Evolutionary conservation across 1,284 basidiomycete species (phyloP), one percentile per base, ranked within the genome.

Genomic region (Tranzscheliella williamsii): DNA sequence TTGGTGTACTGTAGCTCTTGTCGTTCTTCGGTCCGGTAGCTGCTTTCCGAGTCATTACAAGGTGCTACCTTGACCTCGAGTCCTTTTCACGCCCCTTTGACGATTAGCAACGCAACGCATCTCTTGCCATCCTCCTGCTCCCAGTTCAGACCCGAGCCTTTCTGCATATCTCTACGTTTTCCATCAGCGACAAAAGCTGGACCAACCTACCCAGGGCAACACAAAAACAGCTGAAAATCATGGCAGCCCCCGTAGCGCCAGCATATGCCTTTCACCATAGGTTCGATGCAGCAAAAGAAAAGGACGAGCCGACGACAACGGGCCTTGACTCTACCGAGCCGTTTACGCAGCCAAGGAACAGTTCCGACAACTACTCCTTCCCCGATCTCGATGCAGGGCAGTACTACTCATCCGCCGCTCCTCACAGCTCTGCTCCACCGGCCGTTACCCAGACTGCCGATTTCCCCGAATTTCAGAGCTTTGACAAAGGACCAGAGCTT

Each of bases 381-480:
- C 53, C 60, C 16, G 54, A 63, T 27, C 50, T 57, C 23, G 54
- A 63, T 18, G 60, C 54, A 16, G 54, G 53, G 9, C 54, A 53
- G 15, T 53, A 53, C 15, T 49, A 63, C 46, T 57, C 60, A 21
- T 57, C 60, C 4, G 54, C 54, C 15, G 32, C 38, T 0, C 32
- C 54, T 5, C 45, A 53, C 18, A n/a, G 42, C 21, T 24, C 30
- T 22, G 20, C 55, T 6, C 36, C 48, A 4, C 33, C 51, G 4
- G 40, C 51, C 16, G 16, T 38, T 20, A 26, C 44, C 30, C 31
- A 38, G 16, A 46, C 57, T 2, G 49, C 60, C 18, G 49, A 57
- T 31, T 63, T 63, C 18, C 49, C 53, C 27, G 60, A 63, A 24
- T 57, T 63, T 40, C 53, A 44, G 21, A 24, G 46, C 39, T 54